Percentiles rank a stretch among this genome's conserved stretches.
These are phyloP conservation scores for Arthrocladium fulminans DNA, from an alignment of 2,329 filamentous ascomycete genomes.

Conservation along the genomic window DNA sequence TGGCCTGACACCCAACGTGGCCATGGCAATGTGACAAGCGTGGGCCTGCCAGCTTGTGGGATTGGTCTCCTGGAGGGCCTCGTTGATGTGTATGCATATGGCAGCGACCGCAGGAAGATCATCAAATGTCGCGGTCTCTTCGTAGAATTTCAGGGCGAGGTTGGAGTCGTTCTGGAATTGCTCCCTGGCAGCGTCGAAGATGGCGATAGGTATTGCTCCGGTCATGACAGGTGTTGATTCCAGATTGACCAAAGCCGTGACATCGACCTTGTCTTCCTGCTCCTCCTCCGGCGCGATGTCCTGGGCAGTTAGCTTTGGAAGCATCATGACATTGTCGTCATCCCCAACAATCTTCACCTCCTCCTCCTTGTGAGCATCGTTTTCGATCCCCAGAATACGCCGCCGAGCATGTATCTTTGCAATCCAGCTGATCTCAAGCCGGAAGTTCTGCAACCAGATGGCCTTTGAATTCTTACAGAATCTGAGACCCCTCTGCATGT, in stretches of 20 bases:
- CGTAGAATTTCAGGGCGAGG: slow-evolving; percentile 68
- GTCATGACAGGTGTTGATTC: slow-evolving; percentile 70
- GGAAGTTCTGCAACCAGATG: slow-evolving; percentile 84
- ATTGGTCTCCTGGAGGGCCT: slow-evolving; percentile 51
- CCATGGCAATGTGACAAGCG: slow-evolving; percentile 62
- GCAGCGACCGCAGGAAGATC: slow-evolving; percentile 54
- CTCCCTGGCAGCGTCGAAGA: slow-evolving; percentile 78
- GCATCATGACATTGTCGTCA: slow-evolving; percentile 49
- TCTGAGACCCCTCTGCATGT: slow-evolving; percentile 80
- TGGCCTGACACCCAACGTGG: slow-evolving; percentile 56
- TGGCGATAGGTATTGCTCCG: slow-evolving; percentile 86
- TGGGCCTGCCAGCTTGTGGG: slow-evolving; percentile 55
- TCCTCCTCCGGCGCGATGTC: slow-evolving; percentile 49
- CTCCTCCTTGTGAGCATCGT: slow-evolving; percentile 37
- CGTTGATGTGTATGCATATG: slow-evolving; percentile 65
- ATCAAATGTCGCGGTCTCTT: slow-evolving; percentile 64
- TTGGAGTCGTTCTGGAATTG: slow-evolving; percentile 60
- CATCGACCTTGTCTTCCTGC: slow-evolving; percentile 45
- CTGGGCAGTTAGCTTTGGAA: slow-evolving; percentile 53
- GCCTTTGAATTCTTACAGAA: slow-evolving; percentile 70
- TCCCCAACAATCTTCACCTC: slow-evolving; percentile 32
- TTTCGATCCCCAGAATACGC: slow-evolving; percentile 54
- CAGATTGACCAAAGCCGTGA: slow-evolving; percentile 53
- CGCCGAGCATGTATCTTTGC: slow-evolving; percentile 68
- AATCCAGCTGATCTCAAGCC: slow-evolving; percentile 87